These are phyloP conservation scores for Nitzschia sp. DNA, from an alignment of 108 stramenopile genomes.

Conservation along the genomic window DNA sequence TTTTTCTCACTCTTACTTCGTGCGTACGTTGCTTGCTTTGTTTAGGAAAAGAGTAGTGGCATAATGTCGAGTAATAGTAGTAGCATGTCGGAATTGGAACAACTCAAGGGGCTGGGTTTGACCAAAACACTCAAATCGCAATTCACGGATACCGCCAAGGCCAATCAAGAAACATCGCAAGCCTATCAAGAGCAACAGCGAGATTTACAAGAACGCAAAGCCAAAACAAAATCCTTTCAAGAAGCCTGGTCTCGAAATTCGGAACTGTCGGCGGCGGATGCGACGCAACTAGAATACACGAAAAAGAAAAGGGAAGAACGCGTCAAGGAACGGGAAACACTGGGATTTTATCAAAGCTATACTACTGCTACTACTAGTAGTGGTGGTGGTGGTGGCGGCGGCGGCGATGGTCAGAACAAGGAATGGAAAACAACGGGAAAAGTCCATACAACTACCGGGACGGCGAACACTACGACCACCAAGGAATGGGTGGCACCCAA, in stretches of 20 bases:
- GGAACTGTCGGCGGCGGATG: conserved; percentile 2
- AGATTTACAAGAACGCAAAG: neutral
- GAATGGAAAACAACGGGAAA: conserved; percentile 4
- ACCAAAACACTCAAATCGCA: neutral
- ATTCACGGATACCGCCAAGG: neutral
- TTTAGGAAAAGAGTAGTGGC: too few species aligned
- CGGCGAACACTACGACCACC: neutral
- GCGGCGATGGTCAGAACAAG: neutral
- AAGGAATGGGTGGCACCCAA: neutral
- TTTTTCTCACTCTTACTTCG: too few species aligned
- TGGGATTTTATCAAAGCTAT: conserved; percentile 4
- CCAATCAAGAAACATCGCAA: neutral
- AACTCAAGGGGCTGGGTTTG: neutral
- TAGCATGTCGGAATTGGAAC: neutral
- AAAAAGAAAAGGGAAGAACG: neutral
- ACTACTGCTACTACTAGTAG: neutral
- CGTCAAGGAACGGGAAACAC: neutral
- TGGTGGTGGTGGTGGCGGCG: neutral
- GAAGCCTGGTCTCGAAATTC: neutral
- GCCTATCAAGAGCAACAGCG: neutral
- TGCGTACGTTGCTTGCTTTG: too few species aligned
- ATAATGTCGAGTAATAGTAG: neutral
- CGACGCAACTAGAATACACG: neutral
- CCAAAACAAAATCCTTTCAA: conserved; percentile 1
- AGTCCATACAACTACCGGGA: neutral